A percentile compares a stretch with the other conserved stretches of the same genome.
phyloP scores from a whole-genome alignment of 495 filamentous ascomycete genomes.

The Xylaria intraflava region DNA sequence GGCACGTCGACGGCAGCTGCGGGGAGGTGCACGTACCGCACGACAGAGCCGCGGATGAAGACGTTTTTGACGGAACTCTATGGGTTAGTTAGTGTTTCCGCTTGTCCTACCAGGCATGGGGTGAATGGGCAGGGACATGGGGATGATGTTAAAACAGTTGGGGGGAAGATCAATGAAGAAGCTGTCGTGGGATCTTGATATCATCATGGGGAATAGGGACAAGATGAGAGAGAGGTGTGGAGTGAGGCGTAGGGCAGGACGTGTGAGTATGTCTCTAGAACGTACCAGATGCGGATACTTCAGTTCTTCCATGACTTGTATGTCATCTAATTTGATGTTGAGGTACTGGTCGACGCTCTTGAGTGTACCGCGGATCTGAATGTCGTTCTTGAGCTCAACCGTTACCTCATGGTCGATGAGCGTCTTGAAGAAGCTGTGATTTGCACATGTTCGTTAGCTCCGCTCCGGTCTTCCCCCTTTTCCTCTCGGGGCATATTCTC shows the following conservation, averaged over 20 bases:
- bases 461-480: not conserved
- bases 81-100: not conserved
- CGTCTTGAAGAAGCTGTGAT: constrained; percentile 92
- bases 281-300: constrained; percentile 86
- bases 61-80: constrained; percentile 89
- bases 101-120: not conserved
- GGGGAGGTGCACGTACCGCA: constrained; percentile 91
- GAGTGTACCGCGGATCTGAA: constrained; percentile 85
- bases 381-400: constrained; percentile 98
- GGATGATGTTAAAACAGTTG: not conserved
- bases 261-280: not conserved
- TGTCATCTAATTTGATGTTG: constrained; percentile 97
- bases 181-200: not conserved
- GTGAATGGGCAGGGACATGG: not conserved
- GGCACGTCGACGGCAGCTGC: constrained; percentile 81
- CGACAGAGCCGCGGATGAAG: constrained; percentile 94
- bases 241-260: not conserved
- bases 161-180: not conserved
- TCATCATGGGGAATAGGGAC: not conserved
- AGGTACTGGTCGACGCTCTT: constrained; percentile 98
- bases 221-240: not conserved
- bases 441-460: constrained; percentile 4
- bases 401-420: constrained; percentile 93
- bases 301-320: constrained; percentile 80
- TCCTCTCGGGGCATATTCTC: not conserved